Evolutionary conservation across 116 monocot species (phyloP).

Genomic region (Iris pallida): DNA sequence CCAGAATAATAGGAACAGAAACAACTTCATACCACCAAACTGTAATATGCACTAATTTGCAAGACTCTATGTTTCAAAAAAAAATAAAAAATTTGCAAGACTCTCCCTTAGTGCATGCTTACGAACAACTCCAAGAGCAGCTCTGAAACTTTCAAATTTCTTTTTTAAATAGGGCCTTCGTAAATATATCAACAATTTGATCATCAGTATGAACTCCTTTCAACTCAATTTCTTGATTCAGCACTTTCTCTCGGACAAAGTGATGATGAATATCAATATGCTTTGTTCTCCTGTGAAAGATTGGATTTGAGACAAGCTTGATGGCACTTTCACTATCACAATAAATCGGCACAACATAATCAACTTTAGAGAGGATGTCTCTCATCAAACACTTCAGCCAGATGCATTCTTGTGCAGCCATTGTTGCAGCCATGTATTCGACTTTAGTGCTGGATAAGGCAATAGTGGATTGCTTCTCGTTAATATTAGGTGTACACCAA

Average conservation of each 20-base stretch:
- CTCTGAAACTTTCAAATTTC: slow-evolving; percentile 9
- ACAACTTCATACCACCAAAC: too few species aligned
- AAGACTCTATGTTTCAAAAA: too few species aligned
- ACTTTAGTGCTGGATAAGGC: slow-evolving; percentile 3
- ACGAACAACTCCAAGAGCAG: slow-evolving; percentile 10
- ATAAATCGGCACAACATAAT: neutral
- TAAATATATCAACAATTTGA: slow-evolving; percentile 7
- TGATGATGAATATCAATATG: slow-evolving; percentile 17
- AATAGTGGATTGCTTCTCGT: slow-evolving; percentile 12
- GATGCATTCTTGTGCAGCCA: slow-evolving; percentile 8
- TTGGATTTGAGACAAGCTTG: slow-evolving; percentile 8
- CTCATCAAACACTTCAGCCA: slow-evolving; percentile 11
- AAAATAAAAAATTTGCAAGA: too few species aligned
- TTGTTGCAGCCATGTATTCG: slow-evolving; percentile 9
- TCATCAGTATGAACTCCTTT: slow-evolving; percentile 6
- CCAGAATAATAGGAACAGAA: too few species aligned
- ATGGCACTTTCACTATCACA: slow-evolving; percentile 17
- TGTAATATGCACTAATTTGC: too few species aligned
- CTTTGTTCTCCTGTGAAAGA: slow-evolving; percentile 18
- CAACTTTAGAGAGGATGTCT: neutral
- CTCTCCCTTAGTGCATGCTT: slow-evolving; percentile 9
- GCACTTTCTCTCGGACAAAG: slow-evolving; percentile 16
- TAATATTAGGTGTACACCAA: too few species aligned
- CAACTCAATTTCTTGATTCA: slow-evolving; percentile 7
- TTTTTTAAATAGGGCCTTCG: neutral